phyloP scores from a whole-genome alignment of 2,329 filamentous ascomycete genomes.

The Penicillium sp. region DNA sequence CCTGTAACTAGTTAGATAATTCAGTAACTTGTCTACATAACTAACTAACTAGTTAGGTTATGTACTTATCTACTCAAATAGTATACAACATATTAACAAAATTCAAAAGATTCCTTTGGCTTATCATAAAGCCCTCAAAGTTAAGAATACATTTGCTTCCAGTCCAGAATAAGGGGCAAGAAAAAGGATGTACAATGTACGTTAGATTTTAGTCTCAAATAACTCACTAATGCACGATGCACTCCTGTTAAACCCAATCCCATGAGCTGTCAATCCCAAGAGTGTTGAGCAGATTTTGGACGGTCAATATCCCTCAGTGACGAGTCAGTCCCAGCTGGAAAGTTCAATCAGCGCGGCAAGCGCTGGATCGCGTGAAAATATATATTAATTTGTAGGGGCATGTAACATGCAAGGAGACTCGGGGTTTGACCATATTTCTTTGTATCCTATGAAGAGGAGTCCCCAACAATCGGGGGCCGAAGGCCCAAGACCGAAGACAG shows the following conservation, averaged over 20 bases:
- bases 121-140: background rate
- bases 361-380: background rate
- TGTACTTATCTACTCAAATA: background rate
- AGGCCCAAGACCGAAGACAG: too few species aligned
- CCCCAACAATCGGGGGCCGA: background rate
- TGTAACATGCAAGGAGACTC: background rate
- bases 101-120: too few species aligned
- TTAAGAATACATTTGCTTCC: background rate
- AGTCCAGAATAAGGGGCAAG: background rate
- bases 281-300: background rate
- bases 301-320: background rate
- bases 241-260: background rate
- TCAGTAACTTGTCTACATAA: background rate
- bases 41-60: too few species aligned
- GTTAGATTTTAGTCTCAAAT: background rate
- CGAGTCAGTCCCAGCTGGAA: background rate
- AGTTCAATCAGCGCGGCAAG: background rate
- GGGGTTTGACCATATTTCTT: background rate
- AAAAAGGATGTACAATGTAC: background rate
- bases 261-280: background rate
- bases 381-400: background rate
- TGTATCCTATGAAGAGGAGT: too few species aligned
- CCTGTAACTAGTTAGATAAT: background rate
- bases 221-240: background rate
- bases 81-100: background rate